Base-by-base conservation (phyloP, 1,139 yeast species). In the Protomyces macrosporus region DNA sequence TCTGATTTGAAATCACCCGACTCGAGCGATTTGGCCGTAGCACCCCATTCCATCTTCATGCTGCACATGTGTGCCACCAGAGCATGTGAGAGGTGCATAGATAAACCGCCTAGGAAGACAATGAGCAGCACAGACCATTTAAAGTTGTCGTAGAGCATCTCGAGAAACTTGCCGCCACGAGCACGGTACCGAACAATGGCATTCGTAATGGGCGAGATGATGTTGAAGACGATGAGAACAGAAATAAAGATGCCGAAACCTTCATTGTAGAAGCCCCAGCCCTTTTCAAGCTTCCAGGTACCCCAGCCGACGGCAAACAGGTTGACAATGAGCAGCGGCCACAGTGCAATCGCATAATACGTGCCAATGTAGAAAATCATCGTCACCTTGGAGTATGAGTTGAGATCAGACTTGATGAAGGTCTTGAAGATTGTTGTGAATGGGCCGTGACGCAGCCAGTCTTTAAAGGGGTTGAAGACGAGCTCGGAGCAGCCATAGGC, bases 1-100 rank as follows among this genome's bases (percentile, higher is more conserved):
- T 67, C 68, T 23, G 55, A 61, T 34, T 56, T 59, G 53, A 67
- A 67, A 30, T 66, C 65, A 1, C 67, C 65, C 3, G 65, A 40
- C 54, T 66, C 68, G 30, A 67, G 62, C 16, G 67, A 67, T 14
- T 66, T 66, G 14, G 68, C 68, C 12, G 68, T 67, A 4, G 68
- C 67, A 12, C 68, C 68, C 68, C 68, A 67, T 50, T 62, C 65
- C 68, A 67, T 65, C 58, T 61, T 65, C 32, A 67, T 45, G n/a
- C 64, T 57, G 35, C 66, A 62, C 65, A 67, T 45, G 50, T 66
- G 68, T 7, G 66, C 65, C 10, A 66, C 48, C 1, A 67, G 32
- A 10, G 68, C 68, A 7, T 61, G 55, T 40, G 63, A 63, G 16
- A 65, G 45, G 42, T 66, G 68, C 65, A 67, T 65, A 3, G 68